Evolutionary conservation across 495 filamentous ascomycete genomes (phyloP).

Genomic region (Penicillium ucsense): DNA sequence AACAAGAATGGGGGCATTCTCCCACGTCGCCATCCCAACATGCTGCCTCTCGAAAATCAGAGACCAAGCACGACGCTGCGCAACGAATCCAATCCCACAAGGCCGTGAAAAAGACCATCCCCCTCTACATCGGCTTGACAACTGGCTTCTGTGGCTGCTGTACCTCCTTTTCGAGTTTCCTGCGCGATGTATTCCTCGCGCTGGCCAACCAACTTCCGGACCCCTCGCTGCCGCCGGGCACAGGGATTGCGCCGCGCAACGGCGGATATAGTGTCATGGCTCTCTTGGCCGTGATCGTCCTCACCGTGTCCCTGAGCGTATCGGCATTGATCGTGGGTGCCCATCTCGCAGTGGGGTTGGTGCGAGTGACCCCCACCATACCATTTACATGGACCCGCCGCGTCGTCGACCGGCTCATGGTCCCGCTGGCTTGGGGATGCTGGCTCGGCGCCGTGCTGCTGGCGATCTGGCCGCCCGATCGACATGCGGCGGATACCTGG

Average conservation of each 20-base stretch:
- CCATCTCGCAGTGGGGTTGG: constrained; percentile 61
- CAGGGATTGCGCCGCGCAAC: constrained; percentile 38
- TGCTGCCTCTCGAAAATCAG: too few species aligned
- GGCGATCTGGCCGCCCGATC: constrained; percentile 63
- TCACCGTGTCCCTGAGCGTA: constrained; percentile 58
- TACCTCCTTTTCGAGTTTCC: constrained; percentile 86
- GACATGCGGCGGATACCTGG: constrained; percentile 43
- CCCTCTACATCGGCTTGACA: constrained; percentile 82
- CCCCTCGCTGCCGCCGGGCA: constrained; percentile 21
- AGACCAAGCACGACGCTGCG: constrained; percentile 8
- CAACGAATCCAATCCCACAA: constrained; percentile 28
- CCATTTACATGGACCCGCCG: constrained; percentile 46
- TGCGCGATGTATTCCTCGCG: constrained; percentile 76
- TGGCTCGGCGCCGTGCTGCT: constrained; percentile 78
- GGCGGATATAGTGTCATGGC: constrained; percentile 80
- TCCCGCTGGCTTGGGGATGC: constrained; percentile 54
- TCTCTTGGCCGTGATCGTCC: constrained; percentile 56
- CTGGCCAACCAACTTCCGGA: constrained; percentile 63
- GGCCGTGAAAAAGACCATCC: constrained; percentile 65
- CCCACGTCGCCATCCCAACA: not conserved
- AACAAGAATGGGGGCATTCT: constrained; percentile 46
- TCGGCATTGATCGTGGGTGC: constrained; percentile 38
- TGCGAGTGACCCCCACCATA: constrained; percentile 41
- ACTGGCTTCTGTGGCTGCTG: constrained; percentile 92
- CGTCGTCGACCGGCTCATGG: constrained; percentile 51